Evolutionary conservation across 2,329 filamentous ascomycete genomes (phyloP), one percentile per base, ranked within the genome.

Genomic region (Coniochaeta sp.): DNA sequence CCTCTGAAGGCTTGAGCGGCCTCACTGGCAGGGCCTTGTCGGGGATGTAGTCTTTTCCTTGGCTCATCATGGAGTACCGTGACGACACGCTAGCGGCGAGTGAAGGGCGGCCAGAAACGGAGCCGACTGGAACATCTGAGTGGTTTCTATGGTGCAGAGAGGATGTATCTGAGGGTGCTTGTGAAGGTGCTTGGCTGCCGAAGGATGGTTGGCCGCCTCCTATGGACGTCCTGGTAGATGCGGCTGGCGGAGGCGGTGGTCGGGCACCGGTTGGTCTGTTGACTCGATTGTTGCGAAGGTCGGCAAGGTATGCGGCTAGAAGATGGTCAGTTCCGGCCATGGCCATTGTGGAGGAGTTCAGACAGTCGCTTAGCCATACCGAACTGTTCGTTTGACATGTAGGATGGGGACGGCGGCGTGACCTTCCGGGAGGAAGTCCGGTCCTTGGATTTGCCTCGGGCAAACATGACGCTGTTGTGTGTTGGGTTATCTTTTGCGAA

Each of bases 261-360:
- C 89, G 81, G 57, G 89, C 88, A 63, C 89, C 89, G 60, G 85
- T 88, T 9, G 89, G 89, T 60, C 89, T 82, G 38, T 82, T 79
- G 60, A 85, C 78, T 58, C 87, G 85, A 72, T 83, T 89, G 66
- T 81, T 84, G 66, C 90, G 87, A 38, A 93, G 81, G 65, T 87
- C 84, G 66, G 87, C 80, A 38, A 92, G 82, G 72, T 91, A 93
- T 62, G 80, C 79, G 65, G 86, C 89, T 91, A 56, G 58, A 59
- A 57, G 65, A 60, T 63, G 60, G 24, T 67, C 60, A 36, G 66
- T 57, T 40, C 58, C 9, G 57, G 50, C 7, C n/a, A 22, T 24
- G 17, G 8, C 33, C 47, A 14, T 17, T 57, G 31, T 31, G n/a
- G n/a, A 57, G 54, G 22, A 34, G n/a, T 14, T 14, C 31, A 36